A percentile compares a stretch with the other conserved stretches of the same genome.
phyloP scores from a whole-genome alignment of 345 rosid species.

The Boechera divaricarpa region DNA sequence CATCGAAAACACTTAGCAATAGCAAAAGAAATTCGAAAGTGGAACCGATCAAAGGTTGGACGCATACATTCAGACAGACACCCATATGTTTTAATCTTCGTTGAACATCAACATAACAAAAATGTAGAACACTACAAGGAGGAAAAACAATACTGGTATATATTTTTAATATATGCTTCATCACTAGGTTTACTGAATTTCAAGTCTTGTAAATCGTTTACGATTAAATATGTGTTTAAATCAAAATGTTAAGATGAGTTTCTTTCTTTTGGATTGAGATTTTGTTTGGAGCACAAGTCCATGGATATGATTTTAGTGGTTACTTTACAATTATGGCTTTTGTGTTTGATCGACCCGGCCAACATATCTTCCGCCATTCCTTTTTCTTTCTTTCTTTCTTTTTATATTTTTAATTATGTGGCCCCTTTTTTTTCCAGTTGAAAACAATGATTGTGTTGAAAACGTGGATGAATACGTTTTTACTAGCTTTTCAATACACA shows the following conservation, averaged over 20 bases:
- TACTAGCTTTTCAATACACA: too few relatives aligned
- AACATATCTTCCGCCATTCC: not conserved
- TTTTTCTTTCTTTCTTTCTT: not conserved
- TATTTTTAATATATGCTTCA: not conserved
- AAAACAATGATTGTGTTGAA: not conserved
- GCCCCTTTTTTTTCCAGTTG: not conserved
- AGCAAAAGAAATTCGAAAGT: not conserved
- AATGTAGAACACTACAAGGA: not conserved
- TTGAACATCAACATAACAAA: not conserved
- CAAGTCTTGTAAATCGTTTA: not conserved
- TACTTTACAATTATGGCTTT: not conserved
- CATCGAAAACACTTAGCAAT: not conserved
- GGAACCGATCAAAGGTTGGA: not conserved
- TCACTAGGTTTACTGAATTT: not conserved
- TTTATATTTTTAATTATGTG: not conserved
- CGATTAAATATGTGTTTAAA: not conserved
- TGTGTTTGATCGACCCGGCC: not conserved
- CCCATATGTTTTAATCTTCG: not conserved
- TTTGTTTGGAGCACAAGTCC: not conserved
- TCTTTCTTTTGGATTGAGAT: not conserved
- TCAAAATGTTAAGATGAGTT: not conserved
- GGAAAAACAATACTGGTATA: not conserved
- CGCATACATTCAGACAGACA: not conserved
- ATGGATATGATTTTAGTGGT: slow-evolving; percentile 13
- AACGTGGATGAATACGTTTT: too few relatives aligned